A percentile compares a stretch with the other conserved stretches of the same genome.
Evolutionary conservation across 768 basidiomycete genomes (phyloP).

Genomic region (Leccinum sublutescens): DNA sequence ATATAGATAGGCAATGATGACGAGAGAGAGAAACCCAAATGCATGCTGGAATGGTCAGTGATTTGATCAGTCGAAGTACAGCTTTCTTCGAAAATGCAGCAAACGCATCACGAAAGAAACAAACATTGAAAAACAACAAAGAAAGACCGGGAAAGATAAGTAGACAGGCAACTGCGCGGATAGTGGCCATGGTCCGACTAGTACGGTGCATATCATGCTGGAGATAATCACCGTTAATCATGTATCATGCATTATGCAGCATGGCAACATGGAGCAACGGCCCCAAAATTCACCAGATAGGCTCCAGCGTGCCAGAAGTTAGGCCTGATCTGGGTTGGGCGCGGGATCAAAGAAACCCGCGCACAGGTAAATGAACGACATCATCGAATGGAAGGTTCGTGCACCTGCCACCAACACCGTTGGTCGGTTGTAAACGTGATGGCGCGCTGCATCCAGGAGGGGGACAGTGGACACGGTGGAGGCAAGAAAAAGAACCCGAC

Average conservation of each 20-base stretch:
- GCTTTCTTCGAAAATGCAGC: neutral
- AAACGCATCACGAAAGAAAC: neutral
- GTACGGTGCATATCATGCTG: conserved; percentile 8
- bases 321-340: conserved; percentile 8
- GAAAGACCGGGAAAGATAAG: neutral
- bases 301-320: neutral
- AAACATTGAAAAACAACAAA: neutral
- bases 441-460: neutral
- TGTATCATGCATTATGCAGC: conserved; percentile 3
- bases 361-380: neutral
- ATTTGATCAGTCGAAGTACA: neutral
- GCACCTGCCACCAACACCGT: conserved; percentile 1
- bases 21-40: neutral
- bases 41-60: neutral
- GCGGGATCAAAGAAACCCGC: conserved; percentile 1
- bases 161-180: neutral
- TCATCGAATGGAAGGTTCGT: conserved; percentile 1
- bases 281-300: conserved; percentile 3
- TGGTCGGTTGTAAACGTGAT: neutral
- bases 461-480: neutral
- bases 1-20: neutral
- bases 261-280: neutral
- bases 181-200: neutral
- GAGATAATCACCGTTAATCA: conserved; percentile 28
- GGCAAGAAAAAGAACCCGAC: neutral